Evolutionary conservation across 805 yeast genomes (phyloP).

Genomic region (Teunomyces gatunensis): DNA sequence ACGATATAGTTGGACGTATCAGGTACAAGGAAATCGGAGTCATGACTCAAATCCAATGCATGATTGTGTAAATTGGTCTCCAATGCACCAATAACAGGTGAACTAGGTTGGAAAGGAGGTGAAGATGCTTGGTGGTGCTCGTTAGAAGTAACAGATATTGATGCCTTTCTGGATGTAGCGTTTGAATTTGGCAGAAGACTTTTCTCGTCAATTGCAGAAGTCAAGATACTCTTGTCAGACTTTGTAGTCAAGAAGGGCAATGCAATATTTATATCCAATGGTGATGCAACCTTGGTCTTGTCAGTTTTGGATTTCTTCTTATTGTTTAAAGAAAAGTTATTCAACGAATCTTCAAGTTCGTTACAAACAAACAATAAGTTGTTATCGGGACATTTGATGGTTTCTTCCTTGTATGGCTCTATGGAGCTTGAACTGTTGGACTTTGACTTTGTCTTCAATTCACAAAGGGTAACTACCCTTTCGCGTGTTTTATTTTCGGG

Average conservation of each 20-base stretch:
- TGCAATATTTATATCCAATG: conserved; percentile 42
- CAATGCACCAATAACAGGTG: conserved; percentile 38
- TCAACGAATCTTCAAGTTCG: conserved; percentile 24
- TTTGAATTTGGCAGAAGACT: conserved; percentile 6
- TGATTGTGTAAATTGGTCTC: conserved; percentile 28
- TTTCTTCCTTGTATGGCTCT: conserved; percentile 58
- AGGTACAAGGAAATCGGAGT: conserved; percentile 24
- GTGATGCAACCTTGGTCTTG: conserved; percentile 36
- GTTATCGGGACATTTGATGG: conserved; percentile 55
- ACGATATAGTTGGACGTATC: conserved; percentile 28
- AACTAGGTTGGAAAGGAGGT: conserved; percentile 19
- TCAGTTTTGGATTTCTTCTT: conserved; percentile 11
- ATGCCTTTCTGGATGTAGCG: conserved; percentile 27
- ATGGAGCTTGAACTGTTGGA: conserved; percentile 23
- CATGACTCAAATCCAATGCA: not conserved
- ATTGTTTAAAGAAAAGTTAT: conserved; percentile 13
- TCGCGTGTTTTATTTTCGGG: conserved; percentile 32
- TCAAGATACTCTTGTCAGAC: conserved; percentile 28
- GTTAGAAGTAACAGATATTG: conserved; percentile 14
- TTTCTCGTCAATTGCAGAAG: conserved; percentile 15
- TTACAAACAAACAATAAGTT: conserved; percentile 60
- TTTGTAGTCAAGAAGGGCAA: conserved; percentile 42
- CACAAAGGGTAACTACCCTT: conserved; percentile 57
- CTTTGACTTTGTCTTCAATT: conserved; percentile 54
- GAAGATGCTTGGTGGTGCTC: conserved; percentile 4